Evolutionary conservation across 2,329 filamentous ascomycete species (phyloP).

Genomic region (Akanthomyces muscarius): DNA sequence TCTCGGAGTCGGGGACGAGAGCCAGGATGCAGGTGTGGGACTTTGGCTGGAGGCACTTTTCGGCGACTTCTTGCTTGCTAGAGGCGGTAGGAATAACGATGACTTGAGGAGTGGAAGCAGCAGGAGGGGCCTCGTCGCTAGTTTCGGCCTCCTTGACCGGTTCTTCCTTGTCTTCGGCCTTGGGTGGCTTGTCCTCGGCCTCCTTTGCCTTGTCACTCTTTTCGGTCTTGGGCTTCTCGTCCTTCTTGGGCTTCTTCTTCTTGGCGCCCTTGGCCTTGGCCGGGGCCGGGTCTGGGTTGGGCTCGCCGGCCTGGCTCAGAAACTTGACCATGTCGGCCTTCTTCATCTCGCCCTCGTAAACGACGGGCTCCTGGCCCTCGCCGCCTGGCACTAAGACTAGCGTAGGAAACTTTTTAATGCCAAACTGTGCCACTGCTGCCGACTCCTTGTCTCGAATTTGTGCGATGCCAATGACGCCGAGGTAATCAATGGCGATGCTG

Average conservation of each 20-base stretch:
- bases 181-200: constrained; percentile 33
- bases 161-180: constrained; percentile 18
- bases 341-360: constrained; percentile 80
- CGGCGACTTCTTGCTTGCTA: constrained; percentile 59
- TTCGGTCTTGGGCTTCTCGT: constrained; percentile 38
- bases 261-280: constrained; percentile 40
- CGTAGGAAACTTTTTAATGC: constrained; percentile 72
- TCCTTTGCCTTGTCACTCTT: constrained; percentile 40
- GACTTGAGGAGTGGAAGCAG: constrained; percentile 31
- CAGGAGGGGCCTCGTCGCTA: constrained; percentile 25
- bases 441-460: constrained; percentile 82
- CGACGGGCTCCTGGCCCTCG: constrained; percentile 61
- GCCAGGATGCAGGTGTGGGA: constrained; percentile 81
- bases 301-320: constrained; percentile 70
- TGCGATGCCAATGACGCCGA: constrained; percentile 72
- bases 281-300: constrained; percentile 69
- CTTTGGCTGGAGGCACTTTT: constrained; percentile 70
- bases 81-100: constrained; percentile 64
- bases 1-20: constrained; percentile 55
- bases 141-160: constrained; percentile 31
- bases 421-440: constrained; percentile 67
- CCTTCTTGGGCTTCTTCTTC: constrained; percentile 30
- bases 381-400: constrained; percentile 70
- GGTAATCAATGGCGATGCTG: constrained; percentile 85
- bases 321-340: constrained; percentile 80